phyloP scores from a whole-genome alignment of 495 filamentous ascomycete species.

The Neurospora tetrasperma region DNA sequence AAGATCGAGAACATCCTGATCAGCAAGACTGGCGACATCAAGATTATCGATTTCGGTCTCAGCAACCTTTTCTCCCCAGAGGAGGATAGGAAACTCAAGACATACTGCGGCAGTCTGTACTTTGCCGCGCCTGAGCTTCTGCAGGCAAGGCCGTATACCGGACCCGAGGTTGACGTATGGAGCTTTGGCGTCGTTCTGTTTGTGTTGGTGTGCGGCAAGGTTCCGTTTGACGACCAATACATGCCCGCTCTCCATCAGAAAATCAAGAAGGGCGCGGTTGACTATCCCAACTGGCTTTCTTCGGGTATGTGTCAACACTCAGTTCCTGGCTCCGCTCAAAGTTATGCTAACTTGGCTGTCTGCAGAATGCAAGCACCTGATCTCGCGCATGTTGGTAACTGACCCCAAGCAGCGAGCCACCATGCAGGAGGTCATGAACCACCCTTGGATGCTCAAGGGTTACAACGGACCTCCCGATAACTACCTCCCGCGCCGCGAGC shows the following conservation, averaged over 20 bases:
- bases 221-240: slow-evolving; percentile 98
- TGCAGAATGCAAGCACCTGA: slow-evolving; percentile 83
- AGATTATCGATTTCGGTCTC: slow-evolving; percentile 98
- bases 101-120: slow-evolving; percentile 95
- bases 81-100: slow-evolving; percentile 65
- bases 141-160: slow-evolving; percentile 88
- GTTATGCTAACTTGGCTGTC: slow-evolving; percentile 19
- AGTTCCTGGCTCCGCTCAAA: neutral
- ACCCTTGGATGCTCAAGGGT: slow-evolving; percentile 96
- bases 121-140: slow-evolving; percentile 95
- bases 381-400: slow-evolving; percentile 93
- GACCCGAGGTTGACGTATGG: slow-evolving; percentile 96
- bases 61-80: slow-evolving; percentile 92
- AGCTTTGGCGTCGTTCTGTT: slow-evolving; percentile 99
- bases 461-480: slow-evolving; percentile 83
- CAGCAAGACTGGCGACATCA: slow-evolving; percentile 98
- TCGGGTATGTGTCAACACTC: slow-evolving; percentile 48
- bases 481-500: slow-evolving; percentile 73
- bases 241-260: slow-evolving; percentile 98
- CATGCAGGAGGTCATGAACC: slow-evolving; percentile 85
- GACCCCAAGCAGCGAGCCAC: slow-evolving; percentile 81
- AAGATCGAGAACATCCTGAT: slow-evolving; percentile 99
- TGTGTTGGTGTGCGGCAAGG: slow-evolving; percentile 94
- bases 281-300: slow-evolving; percentile 90
- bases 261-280: slow-evolving; percentile 94